Percentiles rank a stretch among this genome's conserved stretches.
Conservation (phyloP, 768 basidiomycete species). For the Sutorius australiensis region DNA sequence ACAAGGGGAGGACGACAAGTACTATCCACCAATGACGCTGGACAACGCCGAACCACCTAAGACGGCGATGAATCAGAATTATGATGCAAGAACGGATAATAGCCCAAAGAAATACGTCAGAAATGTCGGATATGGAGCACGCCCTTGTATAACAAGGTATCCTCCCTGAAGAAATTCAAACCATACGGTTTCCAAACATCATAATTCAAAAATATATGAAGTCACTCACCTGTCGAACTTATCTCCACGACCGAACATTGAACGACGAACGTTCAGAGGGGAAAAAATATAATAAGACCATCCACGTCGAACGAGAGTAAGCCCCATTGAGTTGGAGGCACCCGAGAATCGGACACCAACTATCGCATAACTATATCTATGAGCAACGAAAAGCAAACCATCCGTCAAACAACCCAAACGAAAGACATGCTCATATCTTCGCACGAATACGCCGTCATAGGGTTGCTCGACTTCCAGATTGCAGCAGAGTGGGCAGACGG, state of each 20-base stretch:
- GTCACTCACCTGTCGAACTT: constrained; percentile 21
- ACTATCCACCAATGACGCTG: background rate
- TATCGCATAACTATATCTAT: constrained; percentile 89
- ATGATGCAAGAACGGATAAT: background rate
- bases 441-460: constrained; percentile 47
- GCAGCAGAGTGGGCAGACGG: constrained; percentile 60
- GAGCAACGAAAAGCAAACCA: constrained; percentile 61
- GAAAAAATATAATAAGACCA: constrained; percentile 44
- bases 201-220: constrained; percentile 33
- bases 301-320: constrained; percentile 74
- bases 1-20: background rate
- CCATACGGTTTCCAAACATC: constrained; percentile 49
- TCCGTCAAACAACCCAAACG: constrained; percentile 41
- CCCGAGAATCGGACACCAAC: constrained; percentile 36
- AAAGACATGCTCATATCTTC: constrained; percentile 73
- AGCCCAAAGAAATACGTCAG: constrained; percentile 15
- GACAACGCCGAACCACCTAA: background rate
- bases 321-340: constrained; percentile 85
- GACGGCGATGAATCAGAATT: constrained; percentile 8
- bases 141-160: constrained; percentile 56
- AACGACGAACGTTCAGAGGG: constrained; percentile 50
- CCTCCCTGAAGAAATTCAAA: constrained; percentile 94
- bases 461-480: constrained; percentile 33
- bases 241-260: constrained; percentile 21
- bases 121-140: constrained; percentile 75